Percentiles rank a stretch among this genome's conserved stretches.
These are phyloP conservation scores for Amphirosellinia nigrospora DNA, from an alignment of 495 filamentous ascomycete species.

Conservation along the genomic window DNA sequence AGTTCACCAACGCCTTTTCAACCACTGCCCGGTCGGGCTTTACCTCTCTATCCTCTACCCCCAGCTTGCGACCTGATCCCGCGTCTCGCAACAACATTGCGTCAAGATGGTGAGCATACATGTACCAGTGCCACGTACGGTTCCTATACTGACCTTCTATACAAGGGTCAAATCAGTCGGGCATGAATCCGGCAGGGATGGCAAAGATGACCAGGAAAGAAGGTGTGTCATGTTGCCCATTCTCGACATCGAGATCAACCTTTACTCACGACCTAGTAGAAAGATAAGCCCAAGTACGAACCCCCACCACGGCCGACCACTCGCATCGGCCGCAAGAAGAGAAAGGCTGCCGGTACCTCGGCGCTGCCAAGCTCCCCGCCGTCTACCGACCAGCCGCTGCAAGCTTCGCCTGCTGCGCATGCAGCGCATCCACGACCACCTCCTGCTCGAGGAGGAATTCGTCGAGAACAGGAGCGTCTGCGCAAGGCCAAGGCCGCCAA, in stretches of 20 bases:
- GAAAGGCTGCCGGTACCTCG: conserved; percentile 87
- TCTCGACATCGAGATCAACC: conserved; percentile 4
- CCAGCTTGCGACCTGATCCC: conserved; percentile 10
- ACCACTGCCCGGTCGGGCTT: too few relatives aligned
- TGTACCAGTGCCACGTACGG: not conserved
- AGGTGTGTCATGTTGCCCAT: conserved; percentile 65
- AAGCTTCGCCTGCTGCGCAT: conserved; percentile 96
- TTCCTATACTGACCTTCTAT: conserved; percentile 25
- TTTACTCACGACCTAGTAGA: conserved; percentile 62
- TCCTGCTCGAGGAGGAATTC: conserved; percentile 96
- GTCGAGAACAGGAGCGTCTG: conserved; percentile 98
- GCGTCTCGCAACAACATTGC: conserved; percentile 24
- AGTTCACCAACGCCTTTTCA: not conserved
- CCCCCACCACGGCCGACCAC: conserved; percentile 96
- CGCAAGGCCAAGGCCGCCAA: conserved; percentile 87
- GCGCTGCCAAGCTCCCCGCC: conserved; percentile 92
- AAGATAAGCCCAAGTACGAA: conserved; percentile 99
- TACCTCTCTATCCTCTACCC: not conserved
- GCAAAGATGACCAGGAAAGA: conserved; percentile 92
- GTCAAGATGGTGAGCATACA: conserved; percentile 36
- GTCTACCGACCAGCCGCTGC: conserved; percentile 94
- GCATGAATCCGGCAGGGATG: conserved; percentile 78
- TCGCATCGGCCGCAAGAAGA: conserved; percentile 97
- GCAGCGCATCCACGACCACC: conserved; percentile 97
- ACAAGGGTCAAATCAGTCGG: conserved; percentile 87